phyloP scores from a whole-genome alignment of 768 basidiomycete genomes.

The Leccinum subtestaceum region DNA sequence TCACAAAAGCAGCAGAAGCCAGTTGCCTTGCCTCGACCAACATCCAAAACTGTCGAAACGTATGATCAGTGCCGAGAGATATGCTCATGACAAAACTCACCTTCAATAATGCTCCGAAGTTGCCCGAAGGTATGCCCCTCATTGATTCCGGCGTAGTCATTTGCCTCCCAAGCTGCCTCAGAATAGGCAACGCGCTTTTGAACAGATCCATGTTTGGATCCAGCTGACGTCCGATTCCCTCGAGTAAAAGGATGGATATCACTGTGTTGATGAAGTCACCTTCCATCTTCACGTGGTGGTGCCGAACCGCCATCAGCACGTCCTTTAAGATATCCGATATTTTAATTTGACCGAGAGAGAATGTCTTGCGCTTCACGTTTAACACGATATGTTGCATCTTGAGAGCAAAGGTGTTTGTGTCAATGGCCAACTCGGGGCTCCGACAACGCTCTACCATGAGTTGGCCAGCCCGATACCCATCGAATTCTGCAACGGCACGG shows the following conservation, averaged over 20 bases:
- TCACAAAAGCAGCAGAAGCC: constrained; percentile 71
- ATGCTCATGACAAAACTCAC: constrained; percentile 39
- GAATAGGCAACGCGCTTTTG: constrained; percentile 90
- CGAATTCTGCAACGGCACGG: constrained; percentile 92
- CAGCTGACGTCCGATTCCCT: constrained; percentile 93
- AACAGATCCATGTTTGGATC: constrained; percentile 93
- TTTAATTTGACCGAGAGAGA: constrained; percentile 94
- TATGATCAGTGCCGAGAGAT: not conserved
- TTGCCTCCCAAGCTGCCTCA: constrained; percentile 87
- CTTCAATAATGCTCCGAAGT: constrained; percentile 87
- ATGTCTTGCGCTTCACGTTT: constrained; percentile 92
- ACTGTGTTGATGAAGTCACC: constrained; percentile 99
- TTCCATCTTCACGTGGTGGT: constrained; percentile 98
- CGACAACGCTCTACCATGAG: constrained; percentile 96
- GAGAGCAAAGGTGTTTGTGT: constrained; percentile 92
- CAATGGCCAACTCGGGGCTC: constrained; percentile 83
- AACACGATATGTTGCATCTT: constrained; percentile 97
- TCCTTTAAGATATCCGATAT: constrained; percentile 91
- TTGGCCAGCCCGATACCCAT: constrained; percentile 92
- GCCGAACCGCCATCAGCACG: constrained; percentile 80
- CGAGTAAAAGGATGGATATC: constrained; percentile 86
- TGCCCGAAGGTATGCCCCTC: constrained; percentile 59
- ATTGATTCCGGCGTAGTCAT: constrained; percentile 76
- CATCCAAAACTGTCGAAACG: constrained; percentile 71
- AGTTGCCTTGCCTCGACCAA: constrained; percentile 91